Conservation (phyloP, 192 early-diverging fungal species). For the Kappamyces sp. region DNA sequence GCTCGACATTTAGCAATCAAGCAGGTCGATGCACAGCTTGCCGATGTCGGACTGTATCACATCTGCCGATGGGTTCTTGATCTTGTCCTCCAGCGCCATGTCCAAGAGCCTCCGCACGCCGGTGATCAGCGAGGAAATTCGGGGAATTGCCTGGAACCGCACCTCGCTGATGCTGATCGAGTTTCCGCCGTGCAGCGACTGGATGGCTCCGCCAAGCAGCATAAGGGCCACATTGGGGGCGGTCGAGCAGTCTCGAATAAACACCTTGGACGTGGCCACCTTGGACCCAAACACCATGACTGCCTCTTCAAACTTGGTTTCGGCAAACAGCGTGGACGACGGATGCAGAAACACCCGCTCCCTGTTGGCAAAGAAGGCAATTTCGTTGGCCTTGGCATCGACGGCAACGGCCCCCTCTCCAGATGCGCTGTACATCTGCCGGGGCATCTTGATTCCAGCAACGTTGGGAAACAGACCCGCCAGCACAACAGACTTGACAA, state of each 20-base stretch:
- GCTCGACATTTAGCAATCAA: not conserved
- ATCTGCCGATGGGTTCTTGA: constrained; percentile 58
- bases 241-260: constrained; percentile 58
- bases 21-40: not conserved
- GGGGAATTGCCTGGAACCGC: constrained; percentile 59
- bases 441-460: constrained; percentile 63
- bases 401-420: constrained; percentile 65
- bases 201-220: constrained; percentile 76
- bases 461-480: constrained; percentile 85
- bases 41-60: constrained; percentile 22
- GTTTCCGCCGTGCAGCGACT: constrained; percentile 63
- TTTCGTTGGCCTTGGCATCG: constrained; percentile 64
- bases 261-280: constrained; percentile 62
- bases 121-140: constrained; percentile 61
- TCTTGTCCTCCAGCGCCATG: constrained; percentile 61
- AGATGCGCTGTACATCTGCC: constrained; percentile 66
- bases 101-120: constrained; percentile 69
- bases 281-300: constrained; percentile 67
- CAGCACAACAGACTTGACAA: constrained; percentile 69
- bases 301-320: constrained; percentile 52
- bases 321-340: constrained; percentile 64
- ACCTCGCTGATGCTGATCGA: constrained; percentile 51
- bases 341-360: constrained; percentile 80
- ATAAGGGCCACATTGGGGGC: constrained; percentile 66
- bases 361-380: constrained; percentile 64